Percentiles rank a stretch among this genome's conserved stretches.
Evolutionary conservation across 2,329 filamentous ascomycete genomes (phyloP).

Genomic region (Nannizziopsis barbatae): DNA sequence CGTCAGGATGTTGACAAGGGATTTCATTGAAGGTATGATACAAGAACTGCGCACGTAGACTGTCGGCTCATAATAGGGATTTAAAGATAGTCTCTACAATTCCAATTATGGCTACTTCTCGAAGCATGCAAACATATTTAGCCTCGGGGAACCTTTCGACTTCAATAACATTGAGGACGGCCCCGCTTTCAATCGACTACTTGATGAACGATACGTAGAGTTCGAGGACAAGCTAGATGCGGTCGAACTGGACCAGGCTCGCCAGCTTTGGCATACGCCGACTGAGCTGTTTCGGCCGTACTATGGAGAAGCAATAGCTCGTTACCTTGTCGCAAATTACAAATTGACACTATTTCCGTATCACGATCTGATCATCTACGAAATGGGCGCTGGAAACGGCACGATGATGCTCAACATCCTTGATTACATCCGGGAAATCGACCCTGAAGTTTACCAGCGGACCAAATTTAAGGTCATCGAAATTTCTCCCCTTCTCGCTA

Average conservation of each 20-base stretch:
- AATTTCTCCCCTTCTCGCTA: conserved; percentile 72
- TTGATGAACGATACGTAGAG: conserved; percentile 70
- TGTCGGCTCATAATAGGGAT: conserved; percentile 1
- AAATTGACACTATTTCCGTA: conserved; percentile 88
- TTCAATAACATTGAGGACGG: conserved; percentile 75
- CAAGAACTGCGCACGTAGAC: background rate
- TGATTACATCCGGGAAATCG: conserved; percentile 81
- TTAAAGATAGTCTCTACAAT: conserved; percentile 80
- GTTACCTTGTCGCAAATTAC: conserved; percentile 92
- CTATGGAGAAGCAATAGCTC: conserved; percentile 94
- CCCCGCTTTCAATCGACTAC: conserved; percentile 64
- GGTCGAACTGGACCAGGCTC: conserved; percentile 57
- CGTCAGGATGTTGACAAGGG: conserved; percentile 93
- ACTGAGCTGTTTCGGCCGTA: conserved; percentile 94
- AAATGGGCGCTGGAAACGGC: conserved; percentile 94
- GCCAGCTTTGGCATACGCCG: conserved; percentile 96
- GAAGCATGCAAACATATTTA: conserved; percentile 93
- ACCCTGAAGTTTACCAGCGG: conserved; percentile 84
- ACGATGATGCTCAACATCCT: conserved; percentile 97
- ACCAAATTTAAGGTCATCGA: conserved; percentile 95
- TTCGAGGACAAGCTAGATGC: conserved; percentile 84
- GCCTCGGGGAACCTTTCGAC: conserved; percentile 78
- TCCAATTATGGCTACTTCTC: conserved; percentile 92
- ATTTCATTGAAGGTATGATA: conserved; percentile 80
- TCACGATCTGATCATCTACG: conserved; percentile 94